These are phyloP conservation scores for Phytophthora idaei DNA, from an alignment of 352 stramenopile species.

Conservation along the genomic window DNA sequence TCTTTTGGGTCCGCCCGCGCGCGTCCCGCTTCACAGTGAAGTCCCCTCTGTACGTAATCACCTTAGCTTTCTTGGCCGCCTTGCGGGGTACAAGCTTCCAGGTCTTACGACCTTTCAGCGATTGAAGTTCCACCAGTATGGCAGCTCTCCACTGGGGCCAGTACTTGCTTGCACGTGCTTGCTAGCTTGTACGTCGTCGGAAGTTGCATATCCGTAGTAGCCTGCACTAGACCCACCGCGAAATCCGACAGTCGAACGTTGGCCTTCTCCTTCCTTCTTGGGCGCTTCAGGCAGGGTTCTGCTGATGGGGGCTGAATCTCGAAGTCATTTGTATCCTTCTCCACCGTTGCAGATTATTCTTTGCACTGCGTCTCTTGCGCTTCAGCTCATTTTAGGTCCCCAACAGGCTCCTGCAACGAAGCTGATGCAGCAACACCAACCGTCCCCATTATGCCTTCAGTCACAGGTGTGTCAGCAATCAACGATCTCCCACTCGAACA, in stretches of 20 bases:
- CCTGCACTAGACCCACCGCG: slow-evolving; percentile 2
- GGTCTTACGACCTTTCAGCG: background rate
- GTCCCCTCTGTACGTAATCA: background rate
- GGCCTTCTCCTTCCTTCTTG: background rate
- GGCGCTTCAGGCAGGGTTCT: slow-evolving; percentile 13
- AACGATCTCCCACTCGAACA: too few relatives aligned
- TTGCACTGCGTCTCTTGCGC: background rate
- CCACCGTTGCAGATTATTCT: background rate
- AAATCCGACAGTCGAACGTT: slow-evolving; percentile 11
- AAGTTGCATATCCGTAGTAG: background rate
- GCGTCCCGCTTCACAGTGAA: background rate
- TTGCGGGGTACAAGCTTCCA: background rate
- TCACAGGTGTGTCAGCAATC: too few relatives aligned
- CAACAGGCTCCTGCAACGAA: too few relatives aligned
- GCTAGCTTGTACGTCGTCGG: slow-evolving; percentile 2
- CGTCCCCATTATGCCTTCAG: too few relatives aligned
- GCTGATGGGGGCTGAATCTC: too few relatives aligned
- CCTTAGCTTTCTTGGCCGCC: background rate
- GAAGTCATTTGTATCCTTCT: background rate
- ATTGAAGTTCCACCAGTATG: background rate
- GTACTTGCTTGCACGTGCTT: background rate
- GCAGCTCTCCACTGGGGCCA: background rate
- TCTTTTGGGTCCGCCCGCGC: background rate
- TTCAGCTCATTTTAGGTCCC: too few relatives aligned
- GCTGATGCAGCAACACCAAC: too few relatives aligned